Evolutionary conservation across 345 rosid species (phyloP).

Genomic region (Eucalyptus shirleyi): DNA sequence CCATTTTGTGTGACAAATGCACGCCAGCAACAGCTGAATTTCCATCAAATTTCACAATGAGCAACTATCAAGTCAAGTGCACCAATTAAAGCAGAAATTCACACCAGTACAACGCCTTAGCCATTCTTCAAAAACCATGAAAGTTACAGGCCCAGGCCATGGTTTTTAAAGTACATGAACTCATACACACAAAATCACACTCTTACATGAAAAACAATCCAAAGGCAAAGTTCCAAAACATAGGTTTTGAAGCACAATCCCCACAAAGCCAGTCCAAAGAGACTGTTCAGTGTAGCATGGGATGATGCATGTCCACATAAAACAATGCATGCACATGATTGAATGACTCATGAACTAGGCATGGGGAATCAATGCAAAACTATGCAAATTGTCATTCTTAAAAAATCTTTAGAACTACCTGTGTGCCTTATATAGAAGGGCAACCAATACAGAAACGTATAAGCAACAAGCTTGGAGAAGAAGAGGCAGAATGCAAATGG

Average conservation of each 20-base stretch:
- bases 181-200: background rate
- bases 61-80: background rate
- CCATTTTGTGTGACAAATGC: slow-evolving; percentile 67
- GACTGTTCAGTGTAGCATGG: background rate
- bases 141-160: background rate
- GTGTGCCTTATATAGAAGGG: slow-evolving; percentile 88
- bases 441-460: slow-evolving; percentile 89
- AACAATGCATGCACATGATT: background rate
- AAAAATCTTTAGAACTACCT: slow-evolving; percentile 17
- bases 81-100: background rate
- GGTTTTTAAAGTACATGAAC: background rate
- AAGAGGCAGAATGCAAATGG: slow-evolving; percentile 81
- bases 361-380: background rate
- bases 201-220: background rate
- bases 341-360: background rate
- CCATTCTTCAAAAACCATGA: background rate
- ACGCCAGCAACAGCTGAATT: slow-evolving; percentile 74
- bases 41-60: background rate
- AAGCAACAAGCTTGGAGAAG: slow-evolving; percentile 90
- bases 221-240: background rate
- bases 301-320: background rate
- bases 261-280: background rate
- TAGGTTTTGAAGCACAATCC: background rate
- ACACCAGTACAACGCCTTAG: background rate
- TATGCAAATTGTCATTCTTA: background rate